Evolutionary conservation across 129 eudicot genomes (phyloP).

Genomic region (Gnaphalium uliginosum): DNA sequence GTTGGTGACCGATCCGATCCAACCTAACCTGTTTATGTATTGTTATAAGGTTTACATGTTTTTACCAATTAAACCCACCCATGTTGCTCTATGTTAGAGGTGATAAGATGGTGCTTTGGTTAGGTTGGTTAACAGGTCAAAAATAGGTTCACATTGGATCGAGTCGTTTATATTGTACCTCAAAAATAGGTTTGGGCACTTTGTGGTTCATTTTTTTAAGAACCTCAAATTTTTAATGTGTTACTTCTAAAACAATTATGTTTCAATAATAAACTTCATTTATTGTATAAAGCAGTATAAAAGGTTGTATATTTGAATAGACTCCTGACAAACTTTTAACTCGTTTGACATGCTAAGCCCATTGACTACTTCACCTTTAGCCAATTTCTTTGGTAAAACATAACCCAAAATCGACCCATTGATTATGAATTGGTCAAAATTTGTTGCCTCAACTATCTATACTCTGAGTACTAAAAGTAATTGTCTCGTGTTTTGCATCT

Average conservation of each 20-base stretch:
- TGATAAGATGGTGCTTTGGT: background rate
- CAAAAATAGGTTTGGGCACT: background rate
- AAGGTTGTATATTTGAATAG: background rate
- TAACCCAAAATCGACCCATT: background rate
- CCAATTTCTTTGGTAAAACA: background rate
- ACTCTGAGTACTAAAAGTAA: background rate
- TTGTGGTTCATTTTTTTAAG: background rate
- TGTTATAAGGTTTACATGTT: background rate
- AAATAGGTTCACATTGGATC: background rate
- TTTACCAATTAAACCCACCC: background rate
- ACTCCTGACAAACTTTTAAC: background rate
- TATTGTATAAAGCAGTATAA: background rate
- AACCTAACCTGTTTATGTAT: background rate
- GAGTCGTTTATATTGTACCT: too few species aligned
- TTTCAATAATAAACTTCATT: background rate
- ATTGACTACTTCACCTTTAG: too few species aligned
- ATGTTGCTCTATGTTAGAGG: background rate
- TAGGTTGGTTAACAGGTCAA: too few species aligned
- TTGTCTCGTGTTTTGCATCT: slow-evolving; percentile 13
- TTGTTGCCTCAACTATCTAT: background rate
- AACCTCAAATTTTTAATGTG: background rate
- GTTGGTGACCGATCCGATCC: background rate
- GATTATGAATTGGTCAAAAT: background rate
- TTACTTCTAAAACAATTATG: too few species aligned
- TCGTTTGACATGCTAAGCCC: background rate